These are phyloP conservation scores for Ophiobolus disseminans DNA, from an alignment of 2,329 filamentous ascomycete species.

Conservation along the genomic window DNA sequence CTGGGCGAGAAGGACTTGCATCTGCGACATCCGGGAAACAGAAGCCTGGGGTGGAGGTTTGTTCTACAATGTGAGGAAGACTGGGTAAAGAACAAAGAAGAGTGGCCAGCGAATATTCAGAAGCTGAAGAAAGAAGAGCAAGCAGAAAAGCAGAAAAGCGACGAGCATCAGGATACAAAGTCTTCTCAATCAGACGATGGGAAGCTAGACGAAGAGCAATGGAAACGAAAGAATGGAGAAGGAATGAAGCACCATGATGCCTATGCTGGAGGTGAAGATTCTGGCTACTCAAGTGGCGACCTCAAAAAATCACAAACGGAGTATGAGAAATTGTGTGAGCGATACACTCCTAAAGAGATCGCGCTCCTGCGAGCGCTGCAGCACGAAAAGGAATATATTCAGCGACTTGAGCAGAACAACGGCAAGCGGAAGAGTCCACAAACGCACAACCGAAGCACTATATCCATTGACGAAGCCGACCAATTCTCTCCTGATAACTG, in stretches of 20 bases:
- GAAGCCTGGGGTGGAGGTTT: constrained; percentile 58
- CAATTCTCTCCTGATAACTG: constrained; percentile 63
- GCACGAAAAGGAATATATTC: constrained; percentile 55
- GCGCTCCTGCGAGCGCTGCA: constrained; percentile 47
- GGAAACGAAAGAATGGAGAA: constrained; percentile 32
- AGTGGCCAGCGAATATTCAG: constrained; percentile 58
- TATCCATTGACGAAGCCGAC: constrained; percentile 58
- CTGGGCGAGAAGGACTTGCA: constrained; percentile 51
- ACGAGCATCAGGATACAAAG: constrained; percentile 33
- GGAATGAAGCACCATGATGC: constrained; percentile 48
- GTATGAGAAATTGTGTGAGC: constrained; percentile 43
- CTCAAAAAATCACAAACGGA: constrained; percentile 19
- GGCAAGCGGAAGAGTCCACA: constrained; percentile 51
- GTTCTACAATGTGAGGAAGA: constrained; percentile 59
- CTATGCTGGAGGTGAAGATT: constrained; percentile 34
- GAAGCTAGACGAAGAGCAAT: constrained; percentile 38
- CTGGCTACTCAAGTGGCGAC: constrained; percentile 27
- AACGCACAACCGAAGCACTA: constrained; percentile 34
- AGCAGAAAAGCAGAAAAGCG: constrained; percentile 25
- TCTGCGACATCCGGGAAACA: constrained; percentile 53
- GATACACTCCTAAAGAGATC: constrained; percentile 54
- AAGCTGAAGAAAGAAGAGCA: constrained; percentile 43
- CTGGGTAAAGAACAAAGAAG: constrained; percentile 57
- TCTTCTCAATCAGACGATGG: constrained; percentile 7
- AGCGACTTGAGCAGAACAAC: constrained; percentile 52